Conservation (phyloP, 805 yeast species). For the Barnettozyma botsteinii region DNA sequence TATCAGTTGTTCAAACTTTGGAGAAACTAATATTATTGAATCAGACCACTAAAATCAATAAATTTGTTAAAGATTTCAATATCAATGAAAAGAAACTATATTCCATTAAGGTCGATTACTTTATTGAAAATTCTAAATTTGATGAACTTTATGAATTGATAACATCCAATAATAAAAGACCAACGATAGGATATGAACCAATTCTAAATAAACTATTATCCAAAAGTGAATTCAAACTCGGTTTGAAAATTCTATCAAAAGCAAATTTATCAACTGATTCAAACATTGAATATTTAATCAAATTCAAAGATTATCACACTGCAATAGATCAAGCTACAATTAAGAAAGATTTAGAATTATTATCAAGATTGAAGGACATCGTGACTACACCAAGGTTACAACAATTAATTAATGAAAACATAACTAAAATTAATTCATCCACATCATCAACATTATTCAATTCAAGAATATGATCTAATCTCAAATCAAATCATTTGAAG, state of each 20-base stretch:
- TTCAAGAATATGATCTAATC: conserved; percentile 2
- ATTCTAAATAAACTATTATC: conserved; percentile 30
- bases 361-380: conserved; percentile 4
- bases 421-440: conserved; percentile 5
- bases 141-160: conserved; percentile 52
- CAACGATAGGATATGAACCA: conserved; percentile 69
- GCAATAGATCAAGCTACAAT: conserved; percentile 20
- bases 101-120: conserved; percentile 44
- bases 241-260: conserved; percentile 14
- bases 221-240: conserved; percentile 14
- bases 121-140: conserved; percentile 43
- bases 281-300: conserved; percentile 15
- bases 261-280: conserved; percentile 15
- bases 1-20: conserved; percentile 40
- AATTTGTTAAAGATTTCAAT: conserved; percentile 31
- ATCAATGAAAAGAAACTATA: conserved; percentile 53
- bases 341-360: conserved; percentile 14
- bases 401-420: conserved; percentile 6
- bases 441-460: conserved; percentile 4
- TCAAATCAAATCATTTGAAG: background rate
- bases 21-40: conserved; percentile 37
- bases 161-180: conserved; percentile 34
- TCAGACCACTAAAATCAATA: conserved; percentile 43
- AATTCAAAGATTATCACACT: conserved; percentile 16
- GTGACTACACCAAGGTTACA: conserved; percentile 11